Base-by-base conservation (phyloP, 176 grass and related monocot species). In the Saccharum officinarum region DNA sequence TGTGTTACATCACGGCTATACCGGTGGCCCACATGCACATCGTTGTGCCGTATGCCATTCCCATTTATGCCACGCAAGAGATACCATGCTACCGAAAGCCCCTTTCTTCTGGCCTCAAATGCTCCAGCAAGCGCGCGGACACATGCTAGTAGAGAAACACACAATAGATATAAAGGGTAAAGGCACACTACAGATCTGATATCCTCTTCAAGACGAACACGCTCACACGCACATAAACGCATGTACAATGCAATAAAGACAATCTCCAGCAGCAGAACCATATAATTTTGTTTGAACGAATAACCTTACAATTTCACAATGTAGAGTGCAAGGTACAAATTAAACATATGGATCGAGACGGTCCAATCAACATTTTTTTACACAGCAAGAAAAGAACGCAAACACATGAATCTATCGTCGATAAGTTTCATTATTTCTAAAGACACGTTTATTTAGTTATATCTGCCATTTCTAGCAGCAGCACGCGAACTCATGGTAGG, bases 1-100 rank as follows among this genome's bases (percentile, higher is more conserved):
- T 55, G 83, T 86, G 88, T 73, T 82, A 38, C 73, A 78, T 82
- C 88, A 45, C 67, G n/a, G 79, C 26, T 37, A 44, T 73, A 31
- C 57, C 22, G 36, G 45, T 42, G 45, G 36, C 52, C 64, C 78
- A 60, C 30, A 5, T n/a, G 31, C 31, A 10, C 57, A 61, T 61
- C 57, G 57, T 4, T 61, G 57, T 25, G n/a, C 22, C 16, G 17
- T 68, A 73, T 55, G 59, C 16, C 39, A 64, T 50, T 26, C 15
- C 67, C 74, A 69, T 86, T 71, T 77, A 82, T 71, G 63, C 64
- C 23, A 85, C 45, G 71, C 78, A 71, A 34, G 13, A 80, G 59
- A 45, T 41, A 40, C 60, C 78, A 46, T 38, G 77, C 37, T 69
- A 63, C 60, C 47, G 60, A 85, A 80, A 64, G 66, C 40, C 79